Evolutionary conservation across 352 stramenopile genomes (phyloP).

Genomic region (Globisporangium takayamanum): DNA sequence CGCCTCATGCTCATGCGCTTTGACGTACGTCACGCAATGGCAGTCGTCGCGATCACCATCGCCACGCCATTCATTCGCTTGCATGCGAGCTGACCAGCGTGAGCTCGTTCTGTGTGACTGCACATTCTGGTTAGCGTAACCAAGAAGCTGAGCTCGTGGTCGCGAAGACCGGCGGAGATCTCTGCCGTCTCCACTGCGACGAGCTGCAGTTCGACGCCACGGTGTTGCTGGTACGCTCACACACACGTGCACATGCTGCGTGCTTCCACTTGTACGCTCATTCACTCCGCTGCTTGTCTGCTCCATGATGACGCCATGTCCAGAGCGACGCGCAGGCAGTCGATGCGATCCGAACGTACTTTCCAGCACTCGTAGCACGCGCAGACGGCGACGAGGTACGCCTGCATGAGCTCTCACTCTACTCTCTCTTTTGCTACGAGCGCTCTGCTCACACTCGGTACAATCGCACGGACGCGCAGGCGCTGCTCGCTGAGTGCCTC

Average conservation of each 20-base stretch:
- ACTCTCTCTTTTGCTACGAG: not conserved
- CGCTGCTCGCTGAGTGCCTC: slow-evolving; percentile 31
- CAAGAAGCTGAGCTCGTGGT: slow-evolving; percentile 38
- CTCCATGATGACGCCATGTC: not conserved
- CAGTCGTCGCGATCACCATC: not conserved
- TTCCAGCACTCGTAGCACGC: slow-evolving; percentile 48
- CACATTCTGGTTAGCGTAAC: slow-evolving; percentile 1
- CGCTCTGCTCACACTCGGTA: not conserved
- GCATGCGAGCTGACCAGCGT: not conserved
- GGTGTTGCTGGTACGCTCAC: slow-evolving; percentile 23
- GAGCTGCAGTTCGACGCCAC: slow-evolving; percentile 31
- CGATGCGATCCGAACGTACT: slow-evolving; percentile 51
- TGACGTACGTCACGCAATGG: slow-evolving; percentile 14
- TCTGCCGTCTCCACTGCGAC: slow-evolving; percentile 47
- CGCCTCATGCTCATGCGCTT: slow-evolving; percentile 55
- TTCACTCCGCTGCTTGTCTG: not conserved
- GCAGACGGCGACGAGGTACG: slow-evolving; percentile 31
- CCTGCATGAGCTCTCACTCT: not conserved
- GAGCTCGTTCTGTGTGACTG: not conserved
- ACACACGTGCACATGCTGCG: not conserved
- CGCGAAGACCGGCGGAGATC: slow-evolving; percentile 52
- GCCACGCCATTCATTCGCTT: not conserved
- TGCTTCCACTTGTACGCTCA: not conserved
- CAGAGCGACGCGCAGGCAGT: slow-evolving; percentile 55
- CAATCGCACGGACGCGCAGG: not conserved